phyloP scores from a whole-genome alignment of 108 stramenopile genomes.

The Schizochytrium sp. region DNA sequence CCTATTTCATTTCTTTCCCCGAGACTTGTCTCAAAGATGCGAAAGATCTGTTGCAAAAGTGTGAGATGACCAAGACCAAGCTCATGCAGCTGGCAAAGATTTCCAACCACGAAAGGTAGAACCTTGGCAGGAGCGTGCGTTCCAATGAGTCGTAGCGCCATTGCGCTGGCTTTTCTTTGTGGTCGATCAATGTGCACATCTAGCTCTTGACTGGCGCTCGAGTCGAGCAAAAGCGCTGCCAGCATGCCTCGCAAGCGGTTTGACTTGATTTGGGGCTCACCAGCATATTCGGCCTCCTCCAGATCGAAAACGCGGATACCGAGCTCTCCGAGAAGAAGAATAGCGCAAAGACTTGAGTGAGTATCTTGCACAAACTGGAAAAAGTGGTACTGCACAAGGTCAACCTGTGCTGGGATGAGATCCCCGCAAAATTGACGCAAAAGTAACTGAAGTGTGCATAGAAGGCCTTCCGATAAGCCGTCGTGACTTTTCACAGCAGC shows the following conservation, averaged over 20 bases:
- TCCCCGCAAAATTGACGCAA: neutral
- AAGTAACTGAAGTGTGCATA: neutral
- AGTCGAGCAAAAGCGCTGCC: neutral
- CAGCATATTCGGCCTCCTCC: neutral
- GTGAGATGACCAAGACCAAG: neutral
- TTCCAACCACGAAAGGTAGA: neutral
- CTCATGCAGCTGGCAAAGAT: neutral
- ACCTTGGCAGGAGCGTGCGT: neutral
- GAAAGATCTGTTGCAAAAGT: neutral
- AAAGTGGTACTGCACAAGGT: neutral
- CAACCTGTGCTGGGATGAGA: neutral
- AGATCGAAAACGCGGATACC: neutral
- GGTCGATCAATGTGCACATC: neutral
- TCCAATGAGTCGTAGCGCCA: neutral
- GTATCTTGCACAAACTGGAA: neutral
- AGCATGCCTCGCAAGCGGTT: neutral
- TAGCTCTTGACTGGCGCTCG: neutral
- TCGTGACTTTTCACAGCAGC: too few species aligned
- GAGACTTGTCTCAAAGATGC: neutral
- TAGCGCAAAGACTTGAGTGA: neutral
- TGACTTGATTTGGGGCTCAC: neutral
- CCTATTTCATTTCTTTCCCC: too few species aligned
- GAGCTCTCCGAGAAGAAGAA: neutral
- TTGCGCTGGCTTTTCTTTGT: neutral
- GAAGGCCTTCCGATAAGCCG: neutral